Percentiles rank a stretch among this genome's conserved stretches.
These are phyloP conservation scores for Leishmania lainsoni DNA, from an alignment of 208 protist species.

Conservation along the genomic window DNA sequence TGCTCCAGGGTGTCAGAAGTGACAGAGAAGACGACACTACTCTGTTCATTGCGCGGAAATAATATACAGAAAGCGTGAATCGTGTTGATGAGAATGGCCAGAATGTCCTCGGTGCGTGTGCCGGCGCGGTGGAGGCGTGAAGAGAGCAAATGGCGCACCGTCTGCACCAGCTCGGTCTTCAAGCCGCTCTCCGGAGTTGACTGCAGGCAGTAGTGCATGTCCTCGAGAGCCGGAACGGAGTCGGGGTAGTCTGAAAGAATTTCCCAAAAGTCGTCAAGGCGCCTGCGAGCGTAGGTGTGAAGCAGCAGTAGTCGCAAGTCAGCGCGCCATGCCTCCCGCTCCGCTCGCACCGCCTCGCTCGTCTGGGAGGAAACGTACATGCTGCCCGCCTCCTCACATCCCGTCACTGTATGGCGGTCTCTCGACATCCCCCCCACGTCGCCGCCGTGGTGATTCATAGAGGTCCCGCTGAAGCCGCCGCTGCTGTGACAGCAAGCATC, in stretches of 20 bases:
- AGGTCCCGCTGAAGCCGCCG: background rate
- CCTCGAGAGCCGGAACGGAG: conserved; percentile 72
- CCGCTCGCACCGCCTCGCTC: conserved; percentile 31
- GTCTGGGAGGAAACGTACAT: background rate
- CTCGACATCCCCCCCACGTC: background rate
- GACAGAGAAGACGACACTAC: conserved; percentile 70
- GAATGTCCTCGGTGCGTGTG: conserved; percentile 85
- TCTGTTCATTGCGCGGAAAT: conserved; percentile 77
- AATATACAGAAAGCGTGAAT: conserved; percentile 83
- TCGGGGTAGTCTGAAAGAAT: conserved; percentile 89
- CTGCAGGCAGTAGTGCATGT: conserved; percentile 79
- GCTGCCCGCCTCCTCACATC: background rate
- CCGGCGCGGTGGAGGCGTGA: conserved; percentile 82
- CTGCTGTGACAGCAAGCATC: background rate
- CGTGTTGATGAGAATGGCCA: conserved; percentile 78
- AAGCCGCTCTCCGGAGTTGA: conserved; percentile 48
- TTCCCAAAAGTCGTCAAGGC: conserved; percentile 78
- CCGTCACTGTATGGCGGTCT: background rate
- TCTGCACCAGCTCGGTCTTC: conserved; percentile 61
- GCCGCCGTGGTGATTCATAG: background rate
- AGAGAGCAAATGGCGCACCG: conserved; percentile 61
- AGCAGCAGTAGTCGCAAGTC: conserved; percentile 68
- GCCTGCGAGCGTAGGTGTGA: conserved; percentile 52
- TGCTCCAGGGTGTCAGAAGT: conserved; percentile 80
- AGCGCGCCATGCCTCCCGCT: conserved; percentile 68